Evolutionary conservation across 2,329 filamentous ascomycete species (phyloP), one percentile per base, ranked within the genome.

Genomic region (Talaromyces atroroseus): DNA sequence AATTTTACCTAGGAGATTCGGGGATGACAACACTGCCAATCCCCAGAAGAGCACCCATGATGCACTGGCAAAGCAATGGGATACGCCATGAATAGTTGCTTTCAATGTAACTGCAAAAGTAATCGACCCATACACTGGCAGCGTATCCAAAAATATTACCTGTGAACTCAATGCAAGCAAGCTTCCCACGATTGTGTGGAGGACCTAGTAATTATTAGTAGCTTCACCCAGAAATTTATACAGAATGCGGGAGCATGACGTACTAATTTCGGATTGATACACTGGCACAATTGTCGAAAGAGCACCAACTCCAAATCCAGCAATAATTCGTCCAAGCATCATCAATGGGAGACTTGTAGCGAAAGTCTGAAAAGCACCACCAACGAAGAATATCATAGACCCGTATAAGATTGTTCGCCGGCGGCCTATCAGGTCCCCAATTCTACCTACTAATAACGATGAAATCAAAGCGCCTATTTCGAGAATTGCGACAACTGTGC

Each of bases 71-170:
- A 47, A 91, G 75, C 52, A 99, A 76, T 1, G 94, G 94, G 46
- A 96, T 65, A 49, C 94, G 88, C 94, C 94, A 99, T 2, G 94
- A 90, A 76, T 87, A 81, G 71, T 97, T 79, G 65, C 80, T 89
- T 60, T 90, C 74, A 68, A 99, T 97, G 69, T 81, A 96, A 57
- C 89, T 94, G 74, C 92, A 96, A 66, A 94, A 92, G 74, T 97
- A 99, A 73, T 99, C 94, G 26, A 97, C 92, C 94, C 94, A 99
- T 21, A 97, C 92, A 64, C 92, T 97, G 53, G 90, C 91, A 54
- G 92, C 88, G 71, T 99, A 99, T 32, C 94, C 94, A 59, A 90
- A 87, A 61, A 99, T 95, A 74, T 99, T 99, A 54, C 94, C 94
- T 0, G 92, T 92, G 68, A 97, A 99, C 72, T 99, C 94, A 63